A percentile compares a stretch with the other conserved stretches of the same genome.
Evolutionary conservation across 2,329 filamentous ascomycete genomes (phyloP).

Genomic region (Botrytis paeoniae): DNA sequence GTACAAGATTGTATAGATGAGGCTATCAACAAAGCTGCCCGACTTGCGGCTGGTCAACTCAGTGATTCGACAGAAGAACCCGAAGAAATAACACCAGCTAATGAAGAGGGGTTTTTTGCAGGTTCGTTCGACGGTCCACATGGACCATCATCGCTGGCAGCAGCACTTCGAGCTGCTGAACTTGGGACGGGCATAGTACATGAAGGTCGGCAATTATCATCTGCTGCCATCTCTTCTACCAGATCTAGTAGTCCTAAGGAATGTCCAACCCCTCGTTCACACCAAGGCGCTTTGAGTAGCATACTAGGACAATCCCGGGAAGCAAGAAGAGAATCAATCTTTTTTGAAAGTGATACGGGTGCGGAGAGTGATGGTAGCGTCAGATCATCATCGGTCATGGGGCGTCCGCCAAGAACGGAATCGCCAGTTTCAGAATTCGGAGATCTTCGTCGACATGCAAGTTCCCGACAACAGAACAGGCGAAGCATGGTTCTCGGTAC

Average conservation of each 20-base stretch:
- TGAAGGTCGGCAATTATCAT: constrained; percentile 48
- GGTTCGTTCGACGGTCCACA: constrained; percentile 53
- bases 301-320: constrained; percentile 57
- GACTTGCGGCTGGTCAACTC: constrained; percentile 79
- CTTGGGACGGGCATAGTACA: constrained; percentile 27
- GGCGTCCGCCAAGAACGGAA: constrained; percentile 71
- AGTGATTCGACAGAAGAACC: constrained; percentile 66
- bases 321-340: constrained; percentile 72
- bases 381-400: constrained; percentile 72
- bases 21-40: constrained; percentile 83
- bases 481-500: constrained; percentile 76
- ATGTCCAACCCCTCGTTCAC: constrained; percentile 85
- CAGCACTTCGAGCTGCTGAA: constrained; percentile 46
- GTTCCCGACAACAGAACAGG: constrained; percentile 78
- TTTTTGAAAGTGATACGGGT: constrained; percentile 78
- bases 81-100: constrained; percentile 43
- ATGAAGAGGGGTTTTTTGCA: constrained; percentile 51
- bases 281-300: constrained; percentile 54
- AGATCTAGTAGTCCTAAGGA: constrained; percentile 82
- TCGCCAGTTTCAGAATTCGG: constrained; percentile 88
- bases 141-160: constrained; percentile 51
- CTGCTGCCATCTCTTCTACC: constrained; percentile 58
- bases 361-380: constrained; percentile 75
- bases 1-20: constrained; percentile 96
- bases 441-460: constrained; percentile 70